These are phyloP conservation scores for Blastobotrys illinoisensis DNA, from an alignment of 1,139 yeast genomes.

Conservation along the genomic window DNA sequence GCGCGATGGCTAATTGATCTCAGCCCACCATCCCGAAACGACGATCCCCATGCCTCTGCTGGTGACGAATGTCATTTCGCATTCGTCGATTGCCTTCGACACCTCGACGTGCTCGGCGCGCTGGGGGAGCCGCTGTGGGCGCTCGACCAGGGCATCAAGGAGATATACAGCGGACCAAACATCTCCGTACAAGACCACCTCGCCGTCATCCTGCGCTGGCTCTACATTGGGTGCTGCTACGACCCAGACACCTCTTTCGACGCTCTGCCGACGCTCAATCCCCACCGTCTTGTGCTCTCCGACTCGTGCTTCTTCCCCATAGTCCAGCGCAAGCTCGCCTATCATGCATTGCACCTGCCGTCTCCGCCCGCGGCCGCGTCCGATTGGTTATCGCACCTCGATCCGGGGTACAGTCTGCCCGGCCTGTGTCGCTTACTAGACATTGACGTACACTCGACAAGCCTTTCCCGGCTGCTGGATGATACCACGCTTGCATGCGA, in stretches of 20 bases:
- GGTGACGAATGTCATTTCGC: neutral
- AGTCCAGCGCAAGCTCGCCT: neutral
- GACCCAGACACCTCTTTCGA: slow-evolving; percentile 6
- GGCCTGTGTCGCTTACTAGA: neutral
- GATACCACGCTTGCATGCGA: neutral
- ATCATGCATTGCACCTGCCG: neutral
- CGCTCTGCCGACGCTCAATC: neutral
- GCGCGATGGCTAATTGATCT: neutral
- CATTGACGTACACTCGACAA: neutral
- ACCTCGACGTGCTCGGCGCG: neutral
- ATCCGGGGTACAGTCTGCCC: neutral
- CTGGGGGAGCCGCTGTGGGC: neutral
- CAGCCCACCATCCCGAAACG: neutral
- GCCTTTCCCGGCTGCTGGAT: neutral
- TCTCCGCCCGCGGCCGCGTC: neutral
- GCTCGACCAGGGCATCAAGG: neutral
- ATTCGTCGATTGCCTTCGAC: neutral
- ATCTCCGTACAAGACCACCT: neutral
- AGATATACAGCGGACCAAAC: neutral
- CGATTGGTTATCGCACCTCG: neutral
- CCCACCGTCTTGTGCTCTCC: slow-evolving; percentile 4
- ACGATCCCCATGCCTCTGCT: neutral
- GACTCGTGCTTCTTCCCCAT: slow-evolving; percentile 6
- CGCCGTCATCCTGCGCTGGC: slow-evolving; percentile 1
- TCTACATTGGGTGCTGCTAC: slow-evolving; percentile 2